Conservation (phyloP, 1,284 basidiomycete genomes). For the Rhodotorula sp. region DNA sequence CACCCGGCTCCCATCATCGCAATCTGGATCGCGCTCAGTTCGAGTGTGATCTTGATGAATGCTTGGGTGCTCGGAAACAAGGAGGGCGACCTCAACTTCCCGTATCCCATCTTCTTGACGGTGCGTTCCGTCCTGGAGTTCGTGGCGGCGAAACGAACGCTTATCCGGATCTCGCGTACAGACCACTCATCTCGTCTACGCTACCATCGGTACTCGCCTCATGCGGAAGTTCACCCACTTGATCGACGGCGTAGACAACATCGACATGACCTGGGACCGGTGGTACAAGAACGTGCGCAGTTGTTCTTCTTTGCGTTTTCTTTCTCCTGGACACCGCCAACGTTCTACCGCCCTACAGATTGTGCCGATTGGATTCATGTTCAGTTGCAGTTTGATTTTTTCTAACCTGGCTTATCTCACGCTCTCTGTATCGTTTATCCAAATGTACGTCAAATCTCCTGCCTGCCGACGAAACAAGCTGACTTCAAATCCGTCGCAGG, state of each 20-base stretch:
- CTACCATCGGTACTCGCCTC: slow-evolving; percentile 51
- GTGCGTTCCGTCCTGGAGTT: neutral
- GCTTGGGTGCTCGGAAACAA: slow-evolving; percentile 33
- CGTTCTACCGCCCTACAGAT: slow-evolving; percentile 47
- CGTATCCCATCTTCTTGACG: slow-evolving; percentile 51
- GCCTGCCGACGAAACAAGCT: too few species aligned
- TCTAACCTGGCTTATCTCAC: slow-evolving; percentile 44
- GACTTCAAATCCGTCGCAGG: slow-evolving; percentile 37
- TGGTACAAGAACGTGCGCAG: slow-evolving; percentile 37
- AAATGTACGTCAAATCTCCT: slow-evolving; percentile 30
- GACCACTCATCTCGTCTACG: slow-evolving; percentile 51
- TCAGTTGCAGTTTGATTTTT: slow-evolving; percentile 38
- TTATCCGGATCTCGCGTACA: neutral
- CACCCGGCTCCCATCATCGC: slow-evolving; percentile 37
- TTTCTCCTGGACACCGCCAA: too few species aligned
- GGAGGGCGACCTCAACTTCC: slow-evolving; percentile 26
- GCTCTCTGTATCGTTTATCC: slow-evolving; percentile 39
- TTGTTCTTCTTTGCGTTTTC: too few species aligned
- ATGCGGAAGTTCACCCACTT: slow-evolving; percentile 50
- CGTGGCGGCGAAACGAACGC: neutral
- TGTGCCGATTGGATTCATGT: slow-evolving; percentile 54
- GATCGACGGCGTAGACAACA: slow-evolving; percentile 49
- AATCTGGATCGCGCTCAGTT: slow-evolving; percentile 42
- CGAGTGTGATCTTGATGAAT: slow-evolving; percentile 42
- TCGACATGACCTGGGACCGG: slow-evolving; percentile 44